These are phyloP conservation scores for Acidiella bohemica DNA, from an alignment of 495 filamentous ascomycete genomes.

Conservation along the genomic window DNA sequence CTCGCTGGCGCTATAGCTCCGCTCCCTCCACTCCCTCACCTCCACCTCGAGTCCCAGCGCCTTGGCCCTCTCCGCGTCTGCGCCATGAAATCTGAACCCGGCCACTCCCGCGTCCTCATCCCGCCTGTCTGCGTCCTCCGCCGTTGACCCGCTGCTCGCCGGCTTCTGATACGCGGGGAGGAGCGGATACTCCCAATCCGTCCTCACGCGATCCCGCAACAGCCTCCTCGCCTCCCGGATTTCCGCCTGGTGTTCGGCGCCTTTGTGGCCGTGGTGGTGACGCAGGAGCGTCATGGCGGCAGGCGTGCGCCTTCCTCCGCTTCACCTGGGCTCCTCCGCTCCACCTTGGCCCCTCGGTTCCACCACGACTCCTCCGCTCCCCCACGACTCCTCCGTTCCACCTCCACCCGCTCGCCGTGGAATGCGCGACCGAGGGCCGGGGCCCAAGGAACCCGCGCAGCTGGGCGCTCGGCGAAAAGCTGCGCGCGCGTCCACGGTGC, in stretches of 20 bases:
- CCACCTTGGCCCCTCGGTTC: no score
- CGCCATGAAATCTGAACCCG: slow-evolving; percentile 13
- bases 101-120: slow-evolving; percentile 9
- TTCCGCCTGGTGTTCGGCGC: slow-evolving; percentile 11
- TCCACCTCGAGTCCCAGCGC: slow-evolving; percentile 20
- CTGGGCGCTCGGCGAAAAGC: no score
- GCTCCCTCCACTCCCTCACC: slow-evolving; percentile 28
- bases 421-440: no score
- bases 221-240: slow-evolving; percentile 25
- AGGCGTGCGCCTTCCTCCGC: no score
- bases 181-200: slow-evolving; percentile 40
- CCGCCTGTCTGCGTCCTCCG: background rate
- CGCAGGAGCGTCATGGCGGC: background rate
- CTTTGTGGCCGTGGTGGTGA: slow-evolving; percentile 1
- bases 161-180: slow-evolving; percentile 22
- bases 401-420: no score
- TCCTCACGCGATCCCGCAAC: slow-evolving; percentile 40
- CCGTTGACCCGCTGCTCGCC: slow-evolving; percentile 27
- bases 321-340: no score
- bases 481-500: no score
- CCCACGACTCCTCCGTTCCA: no score
- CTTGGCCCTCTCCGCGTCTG: background rate
- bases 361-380: no score
- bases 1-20: slow-evolving; percentile 31
- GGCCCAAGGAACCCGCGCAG: no score